Conservation (phyloP, 2,329 filamentous ascomycete species). For the Hypoxylon sp. region DNA sequence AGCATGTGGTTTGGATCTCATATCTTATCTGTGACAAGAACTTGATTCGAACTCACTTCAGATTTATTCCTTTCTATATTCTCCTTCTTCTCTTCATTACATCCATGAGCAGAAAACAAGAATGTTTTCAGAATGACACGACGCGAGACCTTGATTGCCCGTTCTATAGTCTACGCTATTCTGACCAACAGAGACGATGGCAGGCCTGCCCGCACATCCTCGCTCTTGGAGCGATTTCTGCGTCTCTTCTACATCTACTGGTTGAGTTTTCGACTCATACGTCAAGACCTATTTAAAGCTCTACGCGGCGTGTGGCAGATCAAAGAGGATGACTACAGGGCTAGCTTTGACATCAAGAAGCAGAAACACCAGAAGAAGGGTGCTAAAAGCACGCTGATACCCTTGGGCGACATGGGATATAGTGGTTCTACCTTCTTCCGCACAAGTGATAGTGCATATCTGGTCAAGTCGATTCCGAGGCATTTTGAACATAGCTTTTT, state of each 20-base stretch:
- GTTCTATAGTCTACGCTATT: slow-evolving; percentile 59
- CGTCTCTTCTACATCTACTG: slow-evolving; percentile 58
- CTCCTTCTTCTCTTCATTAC: not conserved
- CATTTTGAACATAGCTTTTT: slow-evolving; percentile 81
- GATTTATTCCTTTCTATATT: not conserved
- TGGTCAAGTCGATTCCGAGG: slow-evolving; percentile 80
- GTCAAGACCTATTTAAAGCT: slow-evolving; percentile 62
- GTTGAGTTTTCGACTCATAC: slow-evolving; percentile 51
- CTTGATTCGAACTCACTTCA: not conserved
- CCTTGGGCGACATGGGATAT: slow-evolving; percentile 79
- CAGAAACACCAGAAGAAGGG: slow-evolving; percentile 54
- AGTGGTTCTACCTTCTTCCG: slow-evolving; percentile 83
- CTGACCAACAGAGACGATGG: slow-evolving; percentile 51
- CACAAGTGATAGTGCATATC: slow-evolving; percentile 75
- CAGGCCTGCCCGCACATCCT: slow-evolving; percentile 47
- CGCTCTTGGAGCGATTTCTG: slow-evolving; percentile 60
- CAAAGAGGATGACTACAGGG: slow-evolving; percentile 67
- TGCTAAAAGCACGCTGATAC: slow-evolving; percentile 59
- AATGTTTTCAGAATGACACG: slow-evolving; percentile 48
- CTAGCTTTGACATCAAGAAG: slow-evolving; percentile 63
- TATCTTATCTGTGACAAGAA: no score
- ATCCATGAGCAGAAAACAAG: not conserved
- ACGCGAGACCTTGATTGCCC: slow-evolving; percentile 56
- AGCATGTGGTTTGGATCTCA: no score
- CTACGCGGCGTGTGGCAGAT: slow-evolving; percentile 63